Conservation (phyloP, 805 yeast genomes). For the Kuraishia cidri region DNA sequence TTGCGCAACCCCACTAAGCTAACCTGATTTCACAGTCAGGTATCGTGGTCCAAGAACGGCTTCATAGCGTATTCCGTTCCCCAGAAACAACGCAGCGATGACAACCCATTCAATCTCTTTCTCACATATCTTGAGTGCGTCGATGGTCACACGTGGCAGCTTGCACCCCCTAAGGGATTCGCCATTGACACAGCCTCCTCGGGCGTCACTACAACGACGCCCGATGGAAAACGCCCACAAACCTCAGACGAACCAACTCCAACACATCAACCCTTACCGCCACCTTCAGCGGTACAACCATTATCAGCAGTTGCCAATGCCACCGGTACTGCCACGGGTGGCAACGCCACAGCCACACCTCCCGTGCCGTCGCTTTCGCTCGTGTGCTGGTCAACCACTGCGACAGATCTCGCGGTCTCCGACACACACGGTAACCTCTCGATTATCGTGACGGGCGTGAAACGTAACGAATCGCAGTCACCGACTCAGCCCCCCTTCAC, state of each 20-base stretch:
- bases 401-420: slow-evolving; percentile 73
- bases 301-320: not conserved
- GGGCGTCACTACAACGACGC: not conserved
- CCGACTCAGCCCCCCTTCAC: slow-evolving; percentile 9
- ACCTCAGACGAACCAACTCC: no score
- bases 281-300: not conserved
- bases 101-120: slow-evolving; percentile 30
- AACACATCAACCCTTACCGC: no score
- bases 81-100: slow-evolving; percentile 18
- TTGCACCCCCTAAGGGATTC: slow-evolving; percentile 46
- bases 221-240: not conserved
- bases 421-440: slow-evolving; percentile 66
- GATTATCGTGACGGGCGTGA: slow-evolving; percentile 42
- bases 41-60: slow-evolving; percentile 82
- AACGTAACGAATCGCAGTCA: slow-evolving; percentile 25
- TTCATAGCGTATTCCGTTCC: slow-evolving; percentile 59
- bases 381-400: slow-evolving; percentile 69
- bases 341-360: not conserved
- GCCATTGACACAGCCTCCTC: slow-evolving; percentile 11
- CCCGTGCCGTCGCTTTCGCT: slow-evolving; percentile 18
- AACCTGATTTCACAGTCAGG: slow-evolving; percentile 8
- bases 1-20: not conserved
- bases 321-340: not conserved
- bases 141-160: slow-evolving; percentile 74
- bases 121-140: slow-evolving; percentile 65